These are phyloP conservation scores for Stentor roeselii DNA, from an alignment of 73 alveolate genomes.

Conservation along the genomic window DNA sequence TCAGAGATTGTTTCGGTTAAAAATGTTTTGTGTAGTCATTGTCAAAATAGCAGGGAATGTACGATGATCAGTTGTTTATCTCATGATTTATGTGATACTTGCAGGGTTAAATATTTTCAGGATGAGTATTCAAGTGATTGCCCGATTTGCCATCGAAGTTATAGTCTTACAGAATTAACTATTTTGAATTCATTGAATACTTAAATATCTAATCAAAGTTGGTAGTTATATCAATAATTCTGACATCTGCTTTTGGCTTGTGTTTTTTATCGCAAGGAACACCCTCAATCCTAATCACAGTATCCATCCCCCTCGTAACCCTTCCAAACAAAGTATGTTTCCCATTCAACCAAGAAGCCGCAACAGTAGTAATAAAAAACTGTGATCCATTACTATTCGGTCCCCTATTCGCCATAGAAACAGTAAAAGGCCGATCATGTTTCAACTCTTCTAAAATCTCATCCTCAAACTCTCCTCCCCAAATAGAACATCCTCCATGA, in stretches of 20 bases:
- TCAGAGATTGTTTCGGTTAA: no score
- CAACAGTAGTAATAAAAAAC: slow-evolving; percentile 87
- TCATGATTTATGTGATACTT: no score
- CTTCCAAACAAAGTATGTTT: slow-evolving; percentile 91
- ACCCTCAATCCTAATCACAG: slow-evolving; percentile 56
- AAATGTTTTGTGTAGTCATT: no score
- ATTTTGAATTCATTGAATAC: no score
- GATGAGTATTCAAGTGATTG: no score
- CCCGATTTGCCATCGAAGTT: no score
- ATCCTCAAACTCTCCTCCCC: slow-evolving; percentile 88
- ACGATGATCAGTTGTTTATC: no score
- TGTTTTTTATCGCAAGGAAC: slow-evolving; percentile 60
- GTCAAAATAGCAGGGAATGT: no score
- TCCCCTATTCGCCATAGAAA: slow-evolving; percentile 95
- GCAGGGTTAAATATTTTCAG: no score
- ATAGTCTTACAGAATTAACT: no score
- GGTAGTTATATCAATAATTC: slow-evolving; percentile 18
- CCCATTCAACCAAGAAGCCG: slow-evolving; percentile 85
- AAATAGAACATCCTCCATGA: slow-evolving; percentile 86
- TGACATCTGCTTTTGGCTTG: slow-evolving; percentile 61
- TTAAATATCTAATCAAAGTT: background rate
- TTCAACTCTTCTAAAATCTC: slow-evolving; percentile 87
- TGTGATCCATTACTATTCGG: slow-evolving; percentile 92
- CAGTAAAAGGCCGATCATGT: slow-evolving; percentile 85
- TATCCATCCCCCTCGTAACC: slow-evolving; percentile 73